A percentile compares a stretch with the other conserved stretches of the same genome.
These are phyloP conservation scores for Cytospora schulzeri DNA, from an alignment of 2,329 filamentous ascomycete genomes.

Conservation along the genomic window DNA sequence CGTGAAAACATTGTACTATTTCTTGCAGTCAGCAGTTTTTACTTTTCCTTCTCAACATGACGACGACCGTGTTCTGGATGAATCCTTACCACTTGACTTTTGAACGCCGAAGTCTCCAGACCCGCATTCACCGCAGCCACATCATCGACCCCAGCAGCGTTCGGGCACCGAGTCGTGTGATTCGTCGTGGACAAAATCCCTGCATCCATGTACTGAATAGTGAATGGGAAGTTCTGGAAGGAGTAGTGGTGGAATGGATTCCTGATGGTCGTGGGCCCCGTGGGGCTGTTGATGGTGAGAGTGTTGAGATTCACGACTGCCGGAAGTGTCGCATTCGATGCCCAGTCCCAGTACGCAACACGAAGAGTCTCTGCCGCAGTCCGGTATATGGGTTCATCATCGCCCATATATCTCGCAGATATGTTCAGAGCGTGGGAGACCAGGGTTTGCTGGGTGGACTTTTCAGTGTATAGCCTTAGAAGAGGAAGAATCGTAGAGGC, in stretches of 20 bases:
- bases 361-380: constrained; percentile 50
- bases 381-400: constrained; percentile 41
- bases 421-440: constrained; percentile 49
- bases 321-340: constrained; percentile 45
- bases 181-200: constrained; percentile 35
- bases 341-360: constrained; percentile 60
- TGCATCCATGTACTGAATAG: constrained; percentile 32
- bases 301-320: constrained; percentile 37
- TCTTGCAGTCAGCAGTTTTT: constrained; percentile 4
- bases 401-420: constrained; percentile 45
- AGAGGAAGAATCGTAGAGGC: too few relatives aligned
- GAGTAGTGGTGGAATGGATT: constrained; percentile 58
- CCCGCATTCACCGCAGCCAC: constrained; percentile 42
- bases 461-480: constrained; percentile 20
- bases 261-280: constrained; percentile 34
- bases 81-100: constrained; percentile 44
- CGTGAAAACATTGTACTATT: constrained; percentile 47
- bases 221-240: constrained; percentile 48
- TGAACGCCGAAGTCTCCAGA: constrained; percentile 40
- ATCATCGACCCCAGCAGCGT: constrained; percentile 40
- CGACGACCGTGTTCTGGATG: not conserved
- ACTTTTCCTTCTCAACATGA: not conserved
- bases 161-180: constrained; percentile 45
- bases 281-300: constrained; percentile 32
- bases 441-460: constrained; percentile 50